Conservation (phyloP, 345 rosid species). For the Citrus reticulata region DNA sequence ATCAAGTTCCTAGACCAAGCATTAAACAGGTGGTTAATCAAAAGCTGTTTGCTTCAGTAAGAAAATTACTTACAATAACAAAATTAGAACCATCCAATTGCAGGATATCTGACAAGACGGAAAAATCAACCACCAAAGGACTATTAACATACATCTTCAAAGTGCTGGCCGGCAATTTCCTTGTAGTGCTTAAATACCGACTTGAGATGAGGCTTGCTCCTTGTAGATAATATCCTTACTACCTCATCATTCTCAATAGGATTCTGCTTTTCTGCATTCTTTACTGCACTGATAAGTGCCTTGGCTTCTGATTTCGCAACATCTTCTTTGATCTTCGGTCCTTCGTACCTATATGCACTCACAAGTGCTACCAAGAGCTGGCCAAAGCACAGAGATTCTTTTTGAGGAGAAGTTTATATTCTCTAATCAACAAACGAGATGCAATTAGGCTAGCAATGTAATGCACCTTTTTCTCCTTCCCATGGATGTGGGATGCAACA, state of each 20-base stretch:
- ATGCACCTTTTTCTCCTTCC: conserved; percentile 52
- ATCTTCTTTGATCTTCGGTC: conserved; percentile 52
- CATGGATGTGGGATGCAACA: conserved; percentile 48
- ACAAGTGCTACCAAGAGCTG: conserved; percentile 88
- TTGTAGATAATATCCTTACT: conserved; percentile 63
- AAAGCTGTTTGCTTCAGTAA: background rate
- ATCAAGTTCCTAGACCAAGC: conserved; percentile 47
- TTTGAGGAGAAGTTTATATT: background rate
- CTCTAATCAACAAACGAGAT: background rate
- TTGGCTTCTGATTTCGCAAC: conserved; percentile 64
- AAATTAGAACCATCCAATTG: background rate
- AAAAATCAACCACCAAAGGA: background rate
- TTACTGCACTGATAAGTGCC: conserved; percentile 35
- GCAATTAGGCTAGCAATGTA: background rate
- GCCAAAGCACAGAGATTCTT: background rate
- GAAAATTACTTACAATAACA: background rate
- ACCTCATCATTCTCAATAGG: conserved; percentile 56
- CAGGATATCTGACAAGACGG: background rate
- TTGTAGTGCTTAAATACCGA: conserved; percentile 46
- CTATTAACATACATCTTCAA: conserved; percentile 41
- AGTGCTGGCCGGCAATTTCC: conserved; percentile 39
- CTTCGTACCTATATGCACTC: conserved; percentile 93
- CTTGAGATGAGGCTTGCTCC: conserved; percentile 78
- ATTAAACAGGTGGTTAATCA: background rate
- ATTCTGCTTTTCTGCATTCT: conserved; percentile 32